phyloP scores from a whole-genome alignment of 805 yeast genomes.

The Candida montana region DNA sequence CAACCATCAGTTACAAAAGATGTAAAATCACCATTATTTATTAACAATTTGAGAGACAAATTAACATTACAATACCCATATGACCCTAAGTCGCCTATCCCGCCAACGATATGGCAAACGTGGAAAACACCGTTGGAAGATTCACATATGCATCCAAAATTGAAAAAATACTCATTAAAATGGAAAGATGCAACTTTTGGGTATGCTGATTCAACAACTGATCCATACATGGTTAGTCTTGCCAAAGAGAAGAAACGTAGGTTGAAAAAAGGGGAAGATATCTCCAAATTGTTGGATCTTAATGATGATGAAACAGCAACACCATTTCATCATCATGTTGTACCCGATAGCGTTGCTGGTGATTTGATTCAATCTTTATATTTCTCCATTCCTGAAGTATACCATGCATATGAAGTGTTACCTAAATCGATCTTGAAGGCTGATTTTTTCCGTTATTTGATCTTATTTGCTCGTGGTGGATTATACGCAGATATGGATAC shows the following conservation, averaged over 20 bases:
- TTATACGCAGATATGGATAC: conserved; percentile 92
- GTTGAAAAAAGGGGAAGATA: neutral
- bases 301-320: neutral
- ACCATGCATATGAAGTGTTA: conserved; percentile 66
- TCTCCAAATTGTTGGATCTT: no score
- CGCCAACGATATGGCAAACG: conserved; percentile 87
- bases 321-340: conserved; percentile 41
- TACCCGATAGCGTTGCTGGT: conserved; percentile 64
- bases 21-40: neutral
- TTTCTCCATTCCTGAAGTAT: conserved; percentile 68
- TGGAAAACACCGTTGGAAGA: conserved; percentile 73
- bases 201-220: conserved; percentile 38
- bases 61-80: conserved; percentile 73
- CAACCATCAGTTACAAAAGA: neutral
- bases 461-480: conserved; percentile 88
- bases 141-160: conserved; percentile 22
- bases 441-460: conserved; percentile 87
- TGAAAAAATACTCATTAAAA: conserved; percentile 43
- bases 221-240: neutral
- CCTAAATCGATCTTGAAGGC: conserved; percentile 85
- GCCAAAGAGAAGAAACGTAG: neutral
- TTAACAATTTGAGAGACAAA: conserved; percentile 29
- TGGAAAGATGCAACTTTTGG: conserved; percentile 66
- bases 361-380: conserved; percentile 53
- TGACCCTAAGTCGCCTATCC: conserved; percentile 55